These are phyloP conservation scores for Helotiales sp. DNA, from an alignment of 2,329 filamentous ascomycete genomes.

Conservation along the genomic window DNA sequence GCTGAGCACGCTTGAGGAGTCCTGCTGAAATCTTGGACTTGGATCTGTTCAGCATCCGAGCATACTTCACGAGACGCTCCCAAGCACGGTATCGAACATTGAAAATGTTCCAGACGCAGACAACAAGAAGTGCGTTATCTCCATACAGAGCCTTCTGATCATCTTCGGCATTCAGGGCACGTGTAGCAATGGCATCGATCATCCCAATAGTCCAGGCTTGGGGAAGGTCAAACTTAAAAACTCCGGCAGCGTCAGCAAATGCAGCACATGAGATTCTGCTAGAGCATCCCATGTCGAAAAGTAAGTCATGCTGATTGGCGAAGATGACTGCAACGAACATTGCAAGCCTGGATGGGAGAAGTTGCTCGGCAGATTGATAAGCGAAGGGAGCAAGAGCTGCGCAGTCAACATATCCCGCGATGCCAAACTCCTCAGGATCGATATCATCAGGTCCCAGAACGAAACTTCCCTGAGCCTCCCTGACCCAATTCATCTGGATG, in stretches of 20 bases:
- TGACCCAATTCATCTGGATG: background rate
- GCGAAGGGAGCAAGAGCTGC: background rate
- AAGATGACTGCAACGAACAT: constrained; percentile 11
- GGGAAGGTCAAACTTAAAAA: constrained; percentile 5
- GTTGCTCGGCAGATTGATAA: constrained; percentile 31
- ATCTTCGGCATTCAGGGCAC: background rate
- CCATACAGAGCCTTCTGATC: constrained; percentile 4
- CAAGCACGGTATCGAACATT: constrained; percentile 15
- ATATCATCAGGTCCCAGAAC: background rate
- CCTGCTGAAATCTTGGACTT: background rate
- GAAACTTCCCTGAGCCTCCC: background rate
- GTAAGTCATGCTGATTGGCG: constrained; percentile 10
- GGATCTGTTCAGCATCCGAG: background rate
- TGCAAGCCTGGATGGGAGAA: background rate
- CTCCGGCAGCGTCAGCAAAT: background rate
- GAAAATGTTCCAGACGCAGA: constrained; percentile 6
- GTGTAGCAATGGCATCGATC: constrained; percentile 3
- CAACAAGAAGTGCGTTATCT: constrained; percentile 6
- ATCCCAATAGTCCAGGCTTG: constrained; percentile 2
- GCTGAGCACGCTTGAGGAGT: background rate
- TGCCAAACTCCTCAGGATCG: background rate
- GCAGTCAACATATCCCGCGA: background rate
- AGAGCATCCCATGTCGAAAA: constrained; percentile 14
- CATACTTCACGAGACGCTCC: constrained; percentile 20
- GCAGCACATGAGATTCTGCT: constrained; percentile 10